Conservation (phyloP, 768 basidiomycete species). For the Collybia sordida region DNA sequence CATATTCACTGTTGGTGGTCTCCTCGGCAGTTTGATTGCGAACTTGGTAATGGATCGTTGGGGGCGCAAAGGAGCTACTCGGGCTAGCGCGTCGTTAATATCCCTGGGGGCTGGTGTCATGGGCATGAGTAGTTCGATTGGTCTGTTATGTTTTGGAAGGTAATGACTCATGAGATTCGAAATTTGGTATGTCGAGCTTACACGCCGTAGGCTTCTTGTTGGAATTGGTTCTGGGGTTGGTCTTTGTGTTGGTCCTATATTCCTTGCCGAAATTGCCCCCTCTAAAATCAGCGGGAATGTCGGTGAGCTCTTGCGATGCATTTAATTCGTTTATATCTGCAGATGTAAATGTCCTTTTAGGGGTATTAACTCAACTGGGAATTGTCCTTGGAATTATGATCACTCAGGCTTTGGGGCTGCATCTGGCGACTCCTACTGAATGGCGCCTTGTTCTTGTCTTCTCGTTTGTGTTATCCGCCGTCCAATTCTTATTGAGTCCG, state of each 20-base stretch:
- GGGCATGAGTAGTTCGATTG: slow-evolving; percentile 56
- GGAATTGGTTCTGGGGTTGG: slow-evolving; percentile 75
- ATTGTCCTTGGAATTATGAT: slow-evolving; percentile 86
- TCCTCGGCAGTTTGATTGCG: slow-evolving; percentile 71
- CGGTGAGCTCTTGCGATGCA: slow-evolving; percentile 41
- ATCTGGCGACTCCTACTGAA: slow-evolving; percentile 61
- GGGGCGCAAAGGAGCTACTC: slow-evolving; percentile 70
- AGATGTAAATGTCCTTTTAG: slow-evolving; percentile 30
- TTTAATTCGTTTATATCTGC: background rate
- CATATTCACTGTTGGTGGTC: slow-evolving; percentile 84
- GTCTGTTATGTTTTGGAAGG: slow-evolving; percentile 66
- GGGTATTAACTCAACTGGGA: slow-evolving; percentile 77
- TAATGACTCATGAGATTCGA: slow-evolving; percentile 24
- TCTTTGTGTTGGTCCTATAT: slow-evolving; percentile 80
- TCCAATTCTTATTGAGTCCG: slow-evolving; percentile 56
- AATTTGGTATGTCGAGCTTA: background rate
- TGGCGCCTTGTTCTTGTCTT: slow-evolving; percentile 75
- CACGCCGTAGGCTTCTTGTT: slow-evolving; percentile 49
- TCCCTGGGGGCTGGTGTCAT: slow-evolving; percentile 65
- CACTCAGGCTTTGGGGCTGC: slow-evolving; percentile 78
- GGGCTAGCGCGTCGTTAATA: slow-evolving; percentile 55
- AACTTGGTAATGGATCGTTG: slow-evolving; percentile 67
- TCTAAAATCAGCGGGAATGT: slow-evolving; percentile 70
- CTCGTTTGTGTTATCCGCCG: slow-evolving; percentile 53
- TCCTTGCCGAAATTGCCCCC: slow-evolving; percentile 84